A percentile compares a stretch with the other conserved stretches of the same genome.
These are phyloP conservation scores for Danielia reshetovae DNA, from an alignment of 805 yeast species.

Conservation along the genomic window DNA sequence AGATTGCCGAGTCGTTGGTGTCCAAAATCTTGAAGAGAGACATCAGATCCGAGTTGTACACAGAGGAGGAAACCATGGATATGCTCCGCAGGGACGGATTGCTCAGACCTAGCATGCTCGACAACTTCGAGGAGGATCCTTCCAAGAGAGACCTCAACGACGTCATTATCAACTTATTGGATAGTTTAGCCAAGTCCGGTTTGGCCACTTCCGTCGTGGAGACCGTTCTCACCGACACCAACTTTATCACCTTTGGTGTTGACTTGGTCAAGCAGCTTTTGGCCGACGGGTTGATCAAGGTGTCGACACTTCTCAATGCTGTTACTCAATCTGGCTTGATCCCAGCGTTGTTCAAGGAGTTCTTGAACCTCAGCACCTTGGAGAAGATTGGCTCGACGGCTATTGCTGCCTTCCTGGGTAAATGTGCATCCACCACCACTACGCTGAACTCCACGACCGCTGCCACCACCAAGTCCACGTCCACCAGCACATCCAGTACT, in stretches of 20 bases:
- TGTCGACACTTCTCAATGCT: slow-evolving; percentile 28
- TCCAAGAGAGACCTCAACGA: slow-evolving; percentile 24
- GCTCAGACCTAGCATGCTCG: slow-evolving; percentile 3
- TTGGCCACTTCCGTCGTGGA: slow-evolving; percentile 37
- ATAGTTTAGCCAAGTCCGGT: slow-evolving; percentile 41
- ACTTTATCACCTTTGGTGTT: slow-evolving; percentile 34
- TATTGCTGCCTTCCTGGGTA: slow-evolving; percentile 30
- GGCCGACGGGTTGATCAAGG: slow-evolving; percentile 24
- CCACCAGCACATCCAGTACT: slow-evolving; percentile 3
- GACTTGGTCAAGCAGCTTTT: slow-evolving; percentile 31
- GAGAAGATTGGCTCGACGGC: slow-evolving; percentile 33
- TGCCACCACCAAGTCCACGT: slow-evolving; percentile 1
- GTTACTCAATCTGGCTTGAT: slow-evolving; percentile 30
- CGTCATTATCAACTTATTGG: slow-evolving; percentile 33
- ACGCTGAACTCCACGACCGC: slow-evolving; percentile 1
- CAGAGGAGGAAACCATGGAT: slow-evolving; percentile 12
- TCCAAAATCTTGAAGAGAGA: slow-evolving; percentile 16
- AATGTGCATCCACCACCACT: slow-evolving; percentile 18
- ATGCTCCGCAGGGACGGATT: slow-evolving; percentile 14
- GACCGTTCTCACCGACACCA: slow-evolving; percentile 35
- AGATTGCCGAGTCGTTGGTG: slow-evolving; percentile 27
- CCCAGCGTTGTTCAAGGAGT: slow-evolving; percentile 28
- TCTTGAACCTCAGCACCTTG: slow-evolving; percentile 31
- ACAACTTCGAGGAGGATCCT: slow-evolving; percentile 9
- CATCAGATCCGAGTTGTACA: slow-evolving; percentile 5